Evolutionary conservation across 805 yeast genomes (phyloP).

Genomic region (Starmerella geochares): DNA sequence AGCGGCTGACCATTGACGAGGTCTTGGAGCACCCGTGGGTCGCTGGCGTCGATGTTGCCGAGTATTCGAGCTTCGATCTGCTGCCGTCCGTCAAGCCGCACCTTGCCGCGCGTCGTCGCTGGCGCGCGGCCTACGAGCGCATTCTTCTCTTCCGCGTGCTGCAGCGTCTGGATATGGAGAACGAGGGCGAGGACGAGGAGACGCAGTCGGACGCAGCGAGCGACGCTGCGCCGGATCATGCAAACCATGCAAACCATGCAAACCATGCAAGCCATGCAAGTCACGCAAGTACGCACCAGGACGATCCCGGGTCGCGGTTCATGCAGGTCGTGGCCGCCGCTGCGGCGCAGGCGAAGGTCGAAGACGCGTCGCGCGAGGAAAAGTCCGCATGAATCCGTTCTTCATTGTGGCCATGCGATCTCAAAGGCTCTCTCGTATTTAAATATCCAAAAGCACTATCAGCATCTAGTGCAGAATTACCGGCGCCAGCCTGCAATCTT

Average conservation of each 20-base stretch:
- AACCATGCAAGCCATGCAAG: background rate
- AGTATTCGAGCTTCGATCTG: conserved; percentile 44
- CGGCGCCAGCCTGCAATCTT: too few species aligned
- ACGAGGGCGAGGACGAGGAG: conserved; percentile 38
- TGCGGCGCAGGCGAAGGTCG: conserved; percentile 17
- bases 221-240: background rate
- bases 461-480: too few species aligned
- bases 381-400: background rate
- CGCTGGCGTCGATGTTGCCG: conserved; percentile 36
- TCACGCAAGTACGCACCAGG: too few species aligned
- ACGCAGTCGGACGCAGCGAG: background rate
- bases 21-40: conserved; percentile 83
- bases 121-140: conserved; percentile 76
- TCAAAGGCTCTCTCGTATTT: too few species aligned
- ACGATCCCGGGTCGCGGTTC: conserved; percentile 15
- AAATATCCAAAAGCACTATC: too few species aligned
- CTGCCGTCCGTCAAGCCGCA: conserved; percentile 71
- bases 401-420: too few species aligned
- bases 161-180: conserved; percentile 50
- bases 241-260: background rate
- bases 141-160: conserved; percentile 74
- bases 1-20: conserved; percentile 66
- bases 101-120: conserved; percentile 72
- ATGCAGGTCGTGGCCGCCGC: conserved; percentile 22
- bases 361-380: conserved; percentile 20